Percentiles rank a stretch among this genome's conserved stretches.
These are phyloP conservation scores for Sicyos edulis DNA, from an alignment of 306 rosid species.

Conservation along the genomic window DNA sequence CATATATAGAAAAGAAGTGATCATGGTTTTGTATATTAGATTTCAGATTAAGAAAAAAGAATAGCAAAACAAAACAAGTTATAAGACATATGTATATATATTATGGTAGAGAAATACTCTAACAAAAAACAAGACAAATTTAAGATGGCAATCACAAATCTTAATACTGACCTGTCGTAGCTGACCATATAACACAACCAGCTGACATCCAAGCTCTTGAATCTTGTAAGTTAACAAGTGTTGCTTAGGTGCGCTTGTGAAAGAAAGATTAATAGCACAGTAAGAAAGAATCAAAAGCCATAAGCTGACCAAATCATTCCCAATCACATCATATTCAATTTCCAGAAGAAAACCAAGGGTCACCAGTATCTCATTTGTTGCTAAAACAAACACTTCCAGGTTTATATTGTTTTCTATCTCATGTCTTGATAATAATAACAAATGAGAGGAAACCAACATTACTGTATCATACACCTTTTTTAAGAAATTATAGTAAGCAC, in stretches of 20 bases:
- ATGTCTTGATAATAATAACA: slow-evolving; percentile 34
- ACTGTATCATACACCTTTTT: slow-evolving; percentile 50
- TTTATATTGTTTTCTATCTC: slow-evolving; percentile 28
- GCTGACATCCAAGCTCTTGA: slow-evolving; percentile 55
- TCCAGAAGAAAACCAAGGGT: slow-evolving; percentile 64
- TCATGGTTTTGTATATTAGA: not conserved
- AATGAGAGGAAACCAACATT: slow-evolving; percentile 39
- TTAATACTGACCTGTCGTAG: slow-evolving; percentile 76
- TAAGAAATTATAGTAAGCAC: slow-evolving; percentile 64
- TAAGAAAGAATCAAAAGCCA: slow-evolving; percentile 61
- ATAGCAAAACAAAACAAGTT: not conserved
- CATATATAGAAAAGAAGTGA: slow-evolving; percentile 16
- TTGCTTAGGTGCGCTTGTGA: slow-evolving; percentile 28
- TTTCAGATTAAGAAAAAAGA: not conserved
- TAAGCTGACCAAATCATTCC: slow-evolving; percentile 54
- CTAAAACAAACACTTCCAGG: slow-evolving; percentile 30
- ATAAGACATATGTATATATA: too few species aligned
- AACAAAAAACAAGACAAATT: not conserved
- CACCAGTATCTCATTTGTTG: slow-evolving; percentile 48
- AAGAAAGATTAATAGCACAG: slow-evolving; percentile 43
- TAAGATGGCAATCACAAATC: slow-evolving; percentile 20
- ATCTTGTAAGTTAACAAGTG: slow-evolving; percentile 39
- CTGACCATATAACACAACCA: slow-evolving; percentile 64
- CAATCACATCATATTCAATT: slow-evolving; percentile 75
- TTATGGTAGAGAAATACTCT: not conserved